Conservation (phyloP, 2,329 filamentous ascomycete species). For the Aureobasidium leucospermi region DNA sequence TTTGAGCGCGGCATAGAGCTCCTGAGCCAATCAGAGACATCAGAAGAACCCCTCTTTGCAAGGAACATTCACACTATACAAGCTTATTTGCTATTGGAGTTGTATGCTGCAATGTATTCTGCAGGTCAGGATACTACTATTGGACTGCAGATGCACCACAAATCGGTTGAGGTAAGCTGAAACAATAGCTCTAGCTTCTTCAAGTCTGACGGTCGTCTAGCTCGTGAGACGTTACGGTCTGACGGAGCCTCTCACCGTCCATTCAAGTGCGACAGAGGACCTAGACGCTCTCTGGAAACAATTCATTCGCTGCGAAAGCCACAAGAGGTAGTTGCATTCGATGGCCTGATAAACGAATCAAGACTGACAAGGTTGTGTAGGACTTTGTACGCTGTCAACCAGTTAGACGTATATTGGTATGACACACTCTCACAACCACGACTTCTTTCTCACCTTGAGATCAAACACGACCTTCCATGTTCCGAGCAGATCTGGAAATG, state of each 20-base stretch:
- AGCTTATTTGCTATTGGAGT: conserved; percentile 33
- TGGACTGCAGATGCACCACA: conserved; percentile 34
- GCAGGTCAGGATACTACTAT: conserved; percentile 31
- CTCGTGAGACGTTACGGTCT: conserved; percentile 24
- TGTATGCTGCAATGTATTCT: conserved; percentile 39
- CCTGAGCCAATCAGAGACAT: background rate
- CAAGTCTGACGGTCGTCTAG: conserved; percentile 15
- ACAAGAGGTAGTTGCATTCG: conserved; percentile 24
- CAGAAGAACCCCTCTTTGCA: conserved; percentile 17
- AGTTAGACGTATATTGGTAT: conserved; percentile 39
- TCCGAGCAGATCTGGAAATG: conserved; percentile 33
- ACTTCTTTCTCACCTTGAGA: conserved; percentile 34
- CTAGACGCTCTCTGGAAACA: conserved; percentile 34
- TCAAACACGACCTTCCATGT: conserved; percentile 39
- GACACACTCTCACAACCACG: conserved; percentile 35
- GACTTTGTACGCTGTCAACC: conserved; percentile 37
- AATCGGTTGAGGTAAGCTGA: conserved; percentile 27
- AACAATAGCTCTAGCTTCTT: background rate
- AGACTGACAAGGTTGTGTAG: conserved; percentile 14
- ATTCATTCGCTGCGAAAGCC: conserved; percentile 32
- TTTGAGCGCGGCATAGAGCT: background rate
- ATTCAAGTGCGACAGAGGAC: conserved; percentile 24
- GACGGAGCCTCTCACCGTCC: conserved; percentile 6
- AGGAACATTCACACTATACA: conserved; percentile 28
- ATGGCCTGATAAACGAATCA: background rate